These are phyloP conservation scores for Phialophora expanda DNA, from an alignment of 2,329 filamentous ascomycete species.

Conservation along the genomic window DNA sequence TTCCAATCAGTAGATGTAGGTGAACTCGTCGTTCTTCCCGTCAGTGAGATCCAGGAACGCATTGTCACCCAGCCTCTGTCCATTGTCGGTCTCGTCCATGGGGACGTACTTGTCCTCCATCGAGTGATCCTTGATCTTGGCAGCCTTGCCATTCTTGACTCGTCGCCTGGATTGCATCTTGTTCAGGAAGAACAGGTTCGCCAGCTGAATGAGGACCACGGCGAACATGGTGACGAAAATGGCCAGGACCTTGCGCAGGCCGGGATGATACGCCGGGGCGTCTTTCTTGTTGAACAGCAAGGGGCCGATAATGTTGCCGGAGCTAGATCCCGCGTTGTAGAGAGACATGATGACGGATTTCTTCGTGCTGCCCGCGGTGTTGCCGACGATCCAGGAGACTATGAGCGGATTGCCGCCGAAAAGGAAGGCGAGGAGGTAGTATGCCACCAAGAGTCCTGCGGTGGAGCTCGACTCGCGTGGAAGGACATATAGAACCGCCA, in stretches of 20 bases:
- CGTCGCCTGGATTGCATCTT: conserved; percentile 61
- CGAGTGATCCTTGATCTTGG: conserved; percentile 63
- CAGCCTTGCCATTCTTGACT: conserved; percentile 65
- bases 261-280: conserved; percentile 63
- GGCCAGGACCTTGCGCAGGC: conserved; percentile 61
- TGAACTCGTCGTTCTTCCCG: conserved; percentile 69
- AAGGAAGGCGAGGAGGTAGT: conserved; percentile 70
- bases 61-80: conserved; percentile 38
- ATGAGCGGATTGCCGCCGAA: conserved; percentile 70
- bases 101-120: conserved; percentile 61
- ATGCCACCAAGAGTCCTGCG: conserved; percentile 61
- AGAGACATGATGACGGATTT: conserved; percentile 68
- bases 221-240: conserved; percentile 61
- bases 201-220: conserved; percentile 60
- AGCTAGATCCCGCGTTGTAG: conserved; percentile 66
- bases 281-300: conserved; percentile 65
- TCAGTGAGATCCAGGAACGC: conserved; percentile 66
- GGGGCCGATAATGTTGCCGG: conserved; percentile 71
- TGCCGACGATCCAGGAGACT: conserved; percentile 71
- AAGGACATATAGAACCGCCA: conserved; percentile 58
- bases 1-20: conserved; percentile 36
- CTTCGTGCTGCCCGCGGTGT: conserved; percentile 71
- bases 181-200: conserved; percentile 63
- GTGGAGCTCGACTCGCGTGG: conserved; percentile 51
- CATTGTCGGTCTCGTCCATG: conserved; percentile 43